Evolutionary conservation across 768 basidiomycete species (phyloP), one percentile per base, ranked within the genome.

Genomic region (Goffeauzyma gilvescens): DNA sequence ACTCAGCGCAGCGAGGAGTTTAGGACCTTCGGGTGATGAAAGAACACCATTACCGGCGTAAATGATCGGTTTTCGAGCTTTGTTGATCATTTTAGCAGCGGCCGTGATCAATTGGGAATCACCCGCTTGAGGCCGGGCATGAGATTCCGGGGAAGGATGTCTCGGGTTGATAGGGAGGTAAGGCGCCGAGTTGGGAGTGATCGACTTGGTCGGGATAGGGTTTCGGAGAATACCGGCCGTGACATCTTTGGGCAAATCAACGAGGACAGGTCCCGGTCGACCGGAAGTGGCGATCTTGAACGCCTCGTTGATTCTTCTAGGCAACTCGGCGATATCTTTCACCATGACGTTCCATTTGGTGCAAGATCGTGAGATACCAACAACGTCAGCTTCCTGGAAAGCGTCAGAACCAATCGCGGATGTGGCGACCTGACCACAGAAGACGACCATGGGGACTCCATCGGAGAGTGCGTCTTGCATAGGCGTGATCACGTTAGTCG

Each of bases 271-370:
- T 1, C 93, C 93, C 1, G 93, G 93, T 22, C 93, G 77, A 1
- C 93, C 93, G 6, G 86, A 83, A 1, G 85, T 89, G 12, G 93
- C 93, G 50, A 98, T 96, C 65, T 95, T 93, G 75, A 98, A 96
- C 0, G 93, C 93, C 64, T 98, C 93, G 60, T 95, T 96, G 60
- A 96, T 90, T 45, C 93, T 73, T 32, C 90, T 70, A 12, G 93
- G 93, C 2, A 96, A 72, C 65, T 96, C 93, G 10, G 81, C 65
- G 46, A 96, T 84, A 58, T 89, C 89, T 66, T 95, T 96, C 39
- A 96, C 84, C 87, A 96, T 90, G 48, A 98, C 90, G 60, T 98
- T 96, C 93, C 93, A 96, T 64, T 96, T 98, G 20, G 93, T 96
- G 68, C 93, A 98, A 54, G 79, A 78, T 38, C 90, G 72, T 23